Evolutionary conservation across 495 filamentous ascomycete species (phyloP), one percentile per base, ranked within the genome.

Genomic region (Penicillium verhagenii): DNA sequence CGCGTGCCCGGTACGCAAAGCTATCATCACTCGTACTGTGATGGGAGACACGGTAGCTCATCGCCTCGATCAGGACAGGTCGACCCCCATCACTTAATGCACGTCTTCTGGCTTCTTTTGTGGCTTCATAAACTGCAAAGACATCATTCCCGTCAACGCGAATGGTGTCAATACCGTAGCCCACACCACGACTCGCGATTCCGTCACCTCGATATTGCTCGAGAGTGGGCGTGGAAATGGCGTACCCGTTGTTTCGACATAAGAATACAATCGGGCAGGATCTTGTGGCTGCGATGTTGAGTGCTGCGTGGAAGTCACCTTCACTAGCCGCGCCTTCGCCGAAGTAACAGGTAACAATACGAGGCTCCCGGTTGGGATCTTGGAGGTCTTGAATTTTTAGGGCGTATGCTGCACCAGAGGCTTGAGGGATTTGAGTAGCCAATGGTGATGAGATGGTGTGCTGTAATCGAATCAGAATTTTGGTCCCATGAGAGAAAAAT

Each of bases 21-120:
- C 88, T 92, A 65, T 99, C 94, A 61, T 99, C 94, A n/a, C 86
- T 91, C 0, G 94, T 99, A 70, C 92, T 96, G 72, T 99, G 94
- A 68, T 99, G 94, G 29, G 86, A 90, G 42, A 99, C 92, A 14
- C 94, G 92, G 69, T 99, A 99, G 24, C 88, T 92, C 94, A 99
- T 97, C 18, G 91, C 91, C 73, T 99, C 94, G 46, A 99, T 87
- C 3, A 99, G 72, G 0, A 99, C 84, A 0, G 89, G 91, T 54
- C 81, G 82, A 3, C 91, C 89, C 31, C 89, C 91, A 47, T 89
- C 85, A 44, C 85, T 76, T 40, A 96, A 75, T 0, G 92, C 91
- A 51, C 92, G 79, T 25, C 83, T 79, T 1, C 92, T 81, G 0
- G 95, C 94, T 60, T 83, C 80, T 58, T 85, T 84, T 25, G 87